These are phyloP conservation scores for Protomyces arabidopsidicola DNA, from an alignment of 1,139 yeast genomes.

Conservation along the genomic window DNA sequence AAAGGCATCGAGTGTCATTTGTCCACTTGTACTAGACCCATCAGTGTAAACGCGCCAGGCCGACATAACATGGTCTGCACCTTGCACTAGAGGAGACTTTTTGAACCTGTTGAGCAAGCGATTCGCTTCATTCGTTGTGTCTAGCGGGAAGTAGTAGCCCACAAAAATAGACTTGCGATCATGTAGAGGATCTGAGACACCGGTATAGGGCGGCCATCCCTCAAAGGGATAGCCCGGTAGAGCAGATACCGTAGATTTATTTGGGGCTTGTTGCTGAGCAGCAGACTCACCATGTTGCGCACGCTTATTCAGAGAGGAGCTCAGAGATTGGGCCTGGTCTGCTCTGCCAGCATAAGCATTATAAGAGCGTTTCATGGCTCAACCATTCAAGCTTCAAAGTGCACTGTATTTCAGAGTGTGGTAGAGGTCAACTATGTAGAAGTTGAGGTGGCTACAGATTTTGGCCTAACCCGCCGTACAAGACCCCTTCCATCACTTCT, in stretches of 20 bases:
- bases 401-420: too few species aligned
- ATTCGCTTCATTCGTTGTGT: background rate
- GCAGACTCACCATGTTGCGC: background rate
- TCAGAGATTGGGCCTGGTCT: background rate
- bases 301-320: background rate
- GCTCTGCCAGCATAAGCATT: background rate
- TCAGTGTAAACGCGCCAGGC: background rate
- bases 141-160: slow-evolving; percentile 7
- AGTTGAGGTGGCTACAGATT: background rate
- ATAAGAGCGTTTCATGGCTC: background rate
- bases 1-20: background rate
- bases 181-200: slow-evolving; percentile 5
- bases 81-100: background rate
- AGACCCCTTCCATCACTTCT: background rate
- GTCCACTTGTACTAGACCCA: background rate
- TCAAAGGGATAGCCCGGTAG: background rate
- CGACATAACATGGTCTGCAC: slow-evolving; percentile 17
- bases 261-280: background rate
- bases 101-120: background rate
- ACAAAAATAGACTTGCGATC: slow-evolving; percentile 12
- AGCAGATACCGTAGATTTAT: background rate
- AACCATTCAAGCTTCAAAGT: too few species aligned
- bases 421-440: background rate
- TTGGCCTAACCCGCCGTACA: background rate
- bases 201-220: background rate